A percentile compares a stretch with the other conserved stretches of the same genome.
phyloP scores from a whole-genome alignment of 2,329 filamentous ascomycete genomes.

The Alternaria panax region DNA sequence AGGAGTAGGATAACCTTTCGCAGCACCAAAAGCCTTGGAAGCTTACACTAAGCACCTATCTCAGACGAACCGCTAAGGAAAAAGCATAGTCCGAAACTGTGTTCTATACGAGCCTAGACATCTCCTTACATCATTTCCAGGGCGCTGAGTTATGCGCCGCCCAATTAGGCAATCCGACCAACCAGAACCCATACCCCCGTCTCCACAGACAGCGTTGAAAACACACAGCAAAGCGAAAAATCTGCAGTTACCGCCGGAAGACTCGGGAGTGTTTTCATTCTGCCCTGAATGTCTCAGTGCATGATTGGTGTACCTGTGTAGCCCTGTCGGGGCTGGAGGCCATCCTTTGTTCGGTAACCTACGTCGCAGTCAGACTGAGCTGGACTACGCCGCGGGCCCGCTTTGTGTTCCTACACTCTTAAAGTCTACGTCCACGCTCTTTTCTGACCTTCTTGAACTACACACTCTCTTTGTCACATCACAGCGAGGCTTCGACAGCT shows the following conservation, averaged over 20 bases:
- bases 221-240: slow-evolving; percentile 7
- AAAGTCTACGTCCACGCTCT: slow-evolving; percentile 2
- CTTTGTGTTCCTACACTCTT: background rate
- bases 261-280: background rate
- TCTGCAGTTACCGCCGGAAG: slow-evolving; percentile 8
- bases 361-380: background rate
- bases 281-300: slow-evolving; percentile 13
- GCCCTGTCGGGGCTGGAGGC: background rate
- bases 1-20: background rate
- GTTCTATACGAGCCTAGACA: slow-evolving; percentile 3
- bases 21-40: background rate
- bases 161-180: slow-evolving; percentile 12
- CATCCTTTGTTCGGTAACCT: slow-evolving; percentile 1
- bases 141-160: slow-evolving; percentile 6
- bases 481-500: slow-evolving; percentile 14
- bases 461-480: slow-evolving; percentile 8
- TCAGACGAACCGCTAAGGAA: background rate
- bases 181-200: slow-evolving; percentile 2
- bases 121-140: slow-evolving; percentile 1
- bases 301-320: slow-evolving; percentile 1
- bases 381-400: background rate
- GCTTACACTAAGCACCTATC: background rate
- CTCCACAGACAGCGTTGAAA: slow-evolving; percentile 1
- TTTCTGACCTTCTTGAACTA: background rate
- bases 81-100: slow-evolving; percentile 1